Percentiles rank a stretch among this genome's conserved stretches.
phyloP scores from a whole-genome alignment of 257 asterid genomes.

The Ilex asprella region DNA sequence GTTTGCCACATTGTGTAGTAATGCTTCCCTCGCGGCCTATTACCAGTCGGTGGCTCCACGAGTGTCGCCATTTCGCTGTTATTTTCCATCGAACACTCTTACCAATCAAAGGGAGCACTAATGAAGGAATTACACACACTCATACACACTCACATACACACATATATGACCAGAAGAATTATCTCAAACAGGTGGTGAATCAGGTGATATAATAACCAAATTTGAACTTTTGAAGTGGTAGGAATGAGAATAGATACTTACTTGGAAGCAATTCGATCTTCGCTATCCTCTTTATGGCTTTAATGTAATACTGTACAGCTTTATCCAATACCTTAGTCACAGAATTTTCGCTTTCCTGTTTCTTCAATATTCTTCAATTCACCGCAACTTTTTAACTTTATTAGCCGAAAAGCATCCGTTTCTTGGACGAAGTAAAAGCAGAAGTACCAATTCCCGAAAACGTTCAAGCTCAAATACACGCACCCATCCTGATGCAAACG shows the following conservation, averaged over 20 bases:
- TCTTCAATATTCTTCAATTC: conserved; percentile 24
- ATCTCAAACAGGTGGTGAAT: not conserved
- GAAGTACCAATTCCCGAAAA: conserved; percentile 12
- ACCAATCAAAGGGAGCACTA: not conserved
- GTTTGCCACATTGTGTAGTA: conserved; percentile 40
- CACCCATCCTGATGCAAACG: too few relatives aligned
- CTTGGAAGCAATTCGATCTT: conserved; percentile 21
- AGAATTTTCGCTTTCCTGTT: conserved; percentile 30
- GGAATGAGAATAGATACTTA: conserved; percentile 11
- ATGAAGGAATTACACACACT: too few relatives aligned
- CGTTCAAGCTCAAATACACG: conserved; percentile 8
- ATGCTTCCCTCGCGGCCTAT: conserved; percentile 32
- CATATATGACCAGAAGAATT: too few relatives aligned
- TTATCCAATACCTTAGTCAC: conserved; percentile 11
- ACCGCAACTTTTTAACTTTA: conserved; percentile 18
- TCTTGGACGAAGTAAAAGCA: conserved; percentile 25
- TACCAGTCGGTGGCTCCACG: conserved; percentile 29
- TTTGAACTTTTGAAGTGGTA: conserved; percentile 2
- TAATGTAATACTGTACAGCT: conserved; percentile 1
- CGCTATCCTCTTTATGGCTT: not conserved
- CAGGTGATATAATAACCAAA: not conserved
- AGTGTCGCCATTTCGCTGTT: conserved; percentile 27
- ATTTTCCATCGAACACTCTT: conserved; percentile 7
- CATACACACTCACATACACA: too few relatives aligned
- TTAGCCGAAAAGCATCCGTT: conserved; percentile 19